These are phyloP conservation scores for Senna siamea DNA, from an alignment of 306 rosid species.

Conservation along the genomic window DNA sequence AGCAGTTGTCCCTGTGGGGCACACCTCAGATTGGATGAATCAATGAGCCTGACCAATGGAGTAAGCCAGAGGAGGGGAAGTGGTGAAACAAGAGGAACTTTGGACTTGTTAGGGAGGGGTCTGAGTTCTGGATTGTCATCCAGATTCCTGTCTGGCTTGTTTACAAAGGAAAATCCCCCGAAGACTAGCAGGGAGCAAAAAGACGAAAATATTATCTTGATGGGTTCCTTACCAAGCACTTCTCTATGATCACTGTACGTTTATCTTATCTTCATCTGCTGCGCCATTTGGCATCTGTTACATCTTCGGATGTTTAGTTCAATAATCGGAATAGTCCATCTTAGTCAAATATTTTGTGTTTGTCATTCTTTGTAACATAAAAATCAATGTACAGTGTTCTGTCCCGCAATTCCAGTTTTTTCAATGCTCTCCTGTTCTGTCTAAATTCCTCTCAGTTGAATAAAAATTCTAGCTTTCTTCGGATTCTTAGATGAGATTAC, in stretches of 20 bases:
- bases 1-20: constrained; percentile 70
- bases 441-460: constrained; percentile 19
- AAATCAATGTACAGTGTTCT: constrained; percentile 30
- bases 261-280: constrained; percentile 35
- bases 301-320: constrained; percentile 31
- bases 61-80: constrained; percentile 38
- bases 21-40: constrained; percentile 51
- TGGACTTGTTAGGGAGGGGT: constrained; percentile 60
- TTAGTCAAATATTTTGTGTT: constrained; percentile 31
- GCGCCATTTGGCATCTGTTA: no score
- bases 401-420: background rate
- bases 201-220: constrained; percentile 72
- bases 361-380: constrained; percentile 45
- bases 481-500: background rate
- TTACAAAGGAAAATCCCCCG: constrained; percentile 57
- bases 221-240: constrained; percentile 87
- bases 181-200: constrained; percentile 50
- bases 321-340: constrained; percentile 38
- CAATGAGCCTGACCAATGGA: constrained; percentile 44
- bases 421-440: background rate
- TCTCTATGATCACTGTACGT: constrained; percentile 52
- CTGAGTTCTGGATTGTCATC: constrained; percentile 56
- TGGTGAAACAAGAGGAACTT: constrained; percentile 51
- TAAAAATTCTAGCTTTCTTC: constrained; percentile 5
- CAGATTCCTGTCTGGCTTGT: constrained; percentile 67